Evolutionary conservation across 2,329 filamentous ascomycete species (phyloP), one percentile per base, ranked within the genome.

Genomic region (Xylariaceae sp.): DNA sequence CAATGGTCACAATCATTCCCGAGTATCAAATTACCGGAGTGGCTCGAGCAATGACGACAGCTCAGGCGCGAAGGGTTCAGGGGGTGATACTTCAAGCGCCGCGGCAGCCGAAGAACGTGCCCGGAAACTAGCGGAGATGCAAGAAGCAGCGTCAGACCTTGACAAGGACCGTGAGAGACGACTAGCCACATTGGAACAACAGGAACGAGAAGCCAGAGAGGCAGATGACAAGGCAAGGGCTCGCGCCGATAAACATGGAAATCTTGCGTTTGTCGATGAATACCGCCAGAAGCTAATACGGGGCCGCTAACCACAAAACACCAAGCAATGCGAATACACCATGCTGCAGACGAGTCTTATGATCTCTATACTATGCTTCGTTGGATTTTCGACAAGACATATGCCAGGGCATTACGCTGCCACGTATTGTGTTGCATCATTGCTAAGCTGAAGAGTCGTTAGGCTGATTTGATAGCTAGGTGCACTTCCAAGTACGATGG

Each of bases 111-210:
- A 81, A 19, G 84, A 87, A 57, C 77, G 78, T n/a, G 83, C 84
- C 12, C 78, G 80, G 21, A 88, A 84, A 67, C 71, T 90, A 16
- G 86, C 84, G 15, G 85, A 83, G 8, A 90, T 91, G 87, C 86
- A 88, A 67, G 79, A 80, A 16, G 85, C 84, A 26, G 87, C 87
- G 4, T 78, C 77, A 1, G 81, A 86, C 10, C 74, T 95, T 45
- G 88, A 92, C 62, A 67, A 75, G n/a, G 84, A 87, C 61, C 84
- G 90, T 30, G 81, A 81, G 59, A 78, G 80, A 55, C 81, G 89
- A 21, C 74, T 95, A 9, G 80, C 82, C 0, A 82, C 83, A 1
- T 72, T 92, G 16, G 84, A 82, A 21, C 80, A 83, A 58, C 77
- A 77, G 56, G 89, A 95, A 61, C 78, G 80, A 46, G 74, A 74